Percentiles rank a stretch among this genome's conserved stretches.
Evolutionary conservation across 78 protist species (phyloP).

Genomic region (Cavenderia fasciculata): DNA sequence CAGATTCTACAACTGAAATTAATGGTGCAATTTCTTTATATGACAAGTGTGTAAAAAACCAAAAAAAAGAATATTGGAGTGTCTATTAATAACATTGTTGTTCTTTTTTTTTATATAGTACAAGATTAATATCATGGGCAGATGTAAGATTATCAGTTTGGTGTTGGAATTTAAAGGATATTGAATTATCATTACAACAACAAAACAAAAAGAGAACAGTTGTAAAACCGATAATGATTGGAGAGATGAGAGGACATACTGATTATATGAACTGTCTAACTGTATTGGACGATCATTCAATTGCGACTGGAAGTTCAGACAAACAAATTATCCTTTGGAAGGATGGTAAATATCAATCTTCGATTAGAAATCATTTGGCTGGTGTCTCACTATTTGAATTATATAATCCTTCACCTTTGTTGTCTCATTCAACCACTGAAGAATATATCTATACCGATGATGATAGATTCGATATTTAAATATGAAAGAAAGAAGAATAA

Average conservation of each 20-base stretch:
- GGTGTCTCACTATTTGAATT: conserved; percentile 21
- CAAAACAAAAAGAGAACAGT: background rate
- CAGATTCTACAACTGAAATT: conserved; percentile 9
- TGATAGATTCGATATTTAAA: no score
- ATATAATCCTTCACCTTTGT: no score
- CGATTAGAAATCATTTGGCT: conserved; percentile 21
- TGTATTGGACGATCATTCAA: conserved; percentile 26
- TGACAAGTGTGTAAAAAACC: conserved; percentile 9
- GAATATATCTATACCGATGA: no score
- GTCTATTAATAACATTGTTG: background rate
- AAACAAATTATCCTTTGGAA: conserved; percentile 45
- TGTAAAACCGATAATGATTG: conserved; percentile 27
- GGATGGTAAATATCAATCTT: conserved; percentile 61
- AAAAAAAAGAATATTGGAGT: background rate
- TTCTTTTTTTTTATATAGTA: background rate
- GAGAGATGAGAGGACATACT: conserved; percentile 69
- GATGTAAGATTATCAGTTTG: conserved; percentile 18
- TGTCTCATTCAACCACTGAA: no score
- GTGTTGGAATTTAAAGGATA: conserved; percentile 30
- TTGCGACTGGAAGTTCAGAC: conserved; percentile 67
- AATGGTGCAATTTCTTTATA: conserved; percentile 56
- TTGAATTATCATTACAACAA: no score
- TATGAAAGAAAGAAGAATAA: no score
- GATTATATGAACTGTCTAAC: conserved; percentile 49
- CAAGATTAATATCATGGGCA: conserved; percentile 61